Evolutionary conservation across 1,284 basidiomycete species (phyloP).

Genomic region (Rhodotorula sp.): DNA sequence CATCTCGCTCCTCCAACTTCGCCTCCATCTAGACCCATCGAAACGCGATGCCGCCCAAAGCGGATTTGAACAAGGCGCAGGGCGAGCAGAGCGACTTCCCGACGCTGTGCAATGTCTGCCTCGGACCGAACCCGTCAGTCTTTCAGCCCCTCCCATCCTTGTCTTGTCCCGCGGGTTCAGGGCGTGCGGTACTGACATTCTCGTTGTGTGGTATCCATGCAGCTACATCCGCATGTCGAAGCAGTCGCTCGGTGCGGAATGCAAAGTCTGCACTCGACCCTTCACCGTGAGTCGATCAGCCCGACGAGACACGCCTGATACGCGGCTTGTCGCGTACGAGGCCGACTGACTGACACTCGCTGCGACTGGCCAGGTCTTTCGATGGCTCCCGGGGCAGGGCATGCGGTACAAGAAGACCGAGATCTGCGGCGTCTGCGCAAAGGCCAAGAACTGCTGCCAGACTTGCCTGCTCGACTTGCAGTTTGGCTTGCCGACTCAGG

Average conservation of each 20-base stretch:
- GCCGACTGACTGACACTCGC: not conserved
- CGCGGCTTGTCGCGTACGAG: too few relatives aligned
- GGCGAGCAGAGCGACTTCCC: slow-evolving; percentile 90
- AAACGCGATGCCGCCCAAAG: slow-evolving; percentile 38
- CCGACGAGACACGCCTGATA: not conserved
- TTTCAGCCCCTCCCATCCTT: not conserved
- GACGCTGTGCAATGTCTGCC: slow-evolving; percentile 61
- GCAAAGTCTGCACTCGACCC: slow-evolving; percentile 86
- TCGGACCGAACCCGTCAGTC: slow-evolving; percentile 73
- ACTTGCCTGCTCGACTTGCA: slow-evolving; percentile 92
- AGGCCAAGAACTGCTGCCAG: slow-evolving; percentile 98
- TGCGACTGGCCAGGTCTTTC: slow-evolving; percentile 62
- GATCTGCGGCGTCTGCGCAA: slow-evolving; percentile 96
- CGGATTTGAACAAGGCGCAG: slow-evolving; percentile 81
- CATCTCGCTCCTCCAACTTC: not conserved
- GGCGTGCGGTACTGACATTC: not conserved
- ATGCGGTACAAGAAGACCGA: slow-evolving; percentile 96
- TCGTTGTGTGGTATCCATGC: slow-evolving; percentile 47
- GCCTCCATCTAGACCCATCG: too few relatives aligned
- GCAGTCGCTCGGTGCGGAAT: slow-evolving; percentile 91
- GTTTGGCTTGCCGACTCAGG: slow-evolving; percentile 94
- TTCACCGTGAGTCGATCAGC: slow-evolving; percentile 54
- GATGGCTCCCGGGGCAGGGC: slow-evolving; percentile 93
- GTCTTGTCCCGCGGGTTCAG: not conserved
- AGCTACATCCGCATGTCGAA: slow-evolving; percentile 54